These are phyloP conservation scores for Aspergillus carbonarius DNA, from an alignment of 2,329 filamentous ascomycete genomes.

Conservation along the genomic window DNA sequence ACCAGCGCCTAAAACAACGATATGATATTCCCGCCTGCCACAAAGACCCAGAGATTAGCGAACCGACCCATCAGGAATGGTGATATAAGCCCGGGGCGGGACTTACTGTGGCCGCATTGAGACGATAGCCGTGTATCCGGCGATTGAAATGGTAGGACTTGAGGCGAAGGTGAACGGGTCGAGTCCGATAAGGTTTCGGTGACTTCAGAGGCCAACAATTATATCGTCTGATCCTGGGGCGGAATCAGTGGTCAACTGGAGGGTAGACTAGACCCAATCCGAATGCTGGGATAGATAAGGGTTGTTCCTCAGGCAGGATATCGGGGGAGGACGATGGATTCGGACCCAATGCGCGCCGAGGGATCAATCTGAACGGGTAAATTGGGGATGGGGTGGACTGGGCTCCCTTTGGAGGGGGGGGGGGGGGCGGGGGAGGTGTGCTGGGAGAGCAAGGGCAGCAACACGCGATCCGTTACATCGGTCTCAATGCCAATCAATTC, in stretches of 20 bases:
- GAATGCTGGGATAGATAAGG: conserved; percentile 1
- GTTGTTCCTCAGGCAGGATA: neutral
- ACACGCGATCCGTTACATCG: conserved; percentile 27
- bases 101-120: conserved; percentile 42
- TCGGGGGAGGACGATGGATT: neutral
- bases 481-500: conserved; percentile 20
- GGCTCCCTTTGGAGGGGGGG: conserved; percentile 14
- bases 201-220: neutral
- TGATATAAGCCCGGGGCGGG: neutral
- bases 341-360: conserved; percentile 2
- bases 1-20: conserved; percentile 80
- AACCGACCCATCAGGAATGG: neutral
- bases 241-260: conserved; percentile 2
- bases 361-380: neutral
- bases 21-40: conserved; percentile 72
- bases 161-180: neutral
- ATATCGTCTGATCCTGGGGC: neutral
- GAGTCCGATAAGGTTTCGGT: conserved; percentile 1
- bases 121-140: conserved; percentile 9
- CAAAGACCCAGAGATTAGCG: conserved; percentile 20
- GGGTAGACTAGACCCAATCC: neutral
- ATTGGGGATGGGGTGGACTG: conserved; percentile 8
- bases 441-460: conserved; percentile 23
- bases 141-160: conserved; percentile 1
- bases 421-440: conserved; percentile 15